These are phyloP conservation scores for Bassia scoparia DNA, from an alignment of 148 eudicot species.

Conservation along the genomic window DNA sequence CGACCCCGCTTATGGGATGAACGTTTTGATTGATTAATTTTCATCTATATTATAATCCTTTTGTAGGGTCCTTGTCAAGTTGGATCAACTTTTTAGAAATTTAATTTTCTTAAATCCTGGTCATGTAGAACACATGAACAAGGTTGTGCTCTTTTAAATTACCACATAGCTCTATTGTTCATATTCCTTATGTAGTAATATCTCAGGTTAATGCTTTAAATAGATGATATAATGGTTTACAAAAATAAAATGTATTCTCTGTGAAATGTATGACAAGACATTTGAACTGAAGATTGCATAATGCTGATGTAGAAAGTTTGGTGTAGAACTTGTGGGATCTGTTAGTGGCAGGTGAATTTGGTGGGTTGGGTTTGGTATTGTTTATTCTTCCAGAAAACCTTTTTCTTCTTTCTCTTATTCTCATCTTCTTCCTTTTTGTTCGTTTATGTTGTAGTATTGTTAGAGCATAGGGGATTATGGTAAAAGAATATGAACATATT, in stretches of 20 bases:
- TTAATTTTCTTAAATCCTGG: neutral
- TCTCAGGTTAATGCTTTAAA: neutral
- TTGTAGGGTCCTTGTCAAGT: neutral
- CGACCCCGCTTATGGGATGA: no score
- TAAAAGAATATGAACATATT: no score
- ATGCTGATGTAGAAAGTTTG: neutral
- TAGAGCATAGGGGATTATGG: no score
- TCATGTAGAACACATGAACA: neutral
- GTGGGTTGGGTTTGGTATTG: neutral
- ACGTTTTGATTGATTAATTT: no score
- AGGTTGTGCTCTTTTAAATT: neutral
- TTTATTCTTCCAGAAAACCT: neutral
- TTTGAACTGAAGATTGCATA: no score
- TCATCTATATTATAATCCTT: neutral
- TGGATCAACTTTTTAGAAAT: neutral
- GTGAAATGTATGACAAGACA: neutral
- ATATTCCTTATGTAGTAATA: neutral
- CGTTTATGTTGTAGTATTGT: no score
- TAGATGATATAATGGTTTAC: neutral
- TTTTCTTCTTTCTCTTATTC: no score
- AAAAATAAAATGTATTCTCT: neutral
- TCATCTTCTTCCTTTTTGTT: no score
- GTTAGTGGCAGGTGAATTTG: no score
- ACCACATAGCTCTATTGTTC: neutral
- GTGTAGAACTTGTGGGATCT: neutral